Conservation (phyloP, 2,329 filamentous ascomycete species). For the Cladophialophora carrionii region DNA sequence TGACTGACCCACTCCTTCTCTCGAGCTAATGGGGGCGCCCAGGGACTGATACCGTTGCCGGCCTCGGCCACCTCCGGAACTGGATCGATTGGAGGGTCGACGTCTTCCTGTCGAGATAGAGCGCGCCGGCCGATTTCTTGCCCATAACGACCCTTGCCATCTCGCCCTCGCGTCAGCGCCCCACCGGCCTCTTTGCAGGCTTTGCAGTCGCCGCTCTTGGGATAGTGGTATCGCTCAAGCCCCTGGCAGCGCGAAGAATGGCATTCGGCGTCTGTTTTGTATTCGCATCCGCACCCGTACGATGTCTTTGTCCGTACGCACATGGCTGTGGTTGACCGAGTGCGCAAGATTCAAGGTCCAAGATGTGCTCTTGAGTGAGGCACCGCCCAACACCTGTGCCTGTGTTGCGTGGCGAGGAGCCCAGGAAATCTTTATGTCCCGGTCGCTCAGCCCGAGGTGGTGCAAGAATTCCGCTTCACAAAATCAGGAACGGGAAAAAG, state of each 20-base stretch:
- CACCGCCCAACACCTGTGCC: constrained; percentile 20
- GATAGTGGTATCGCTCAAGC: constrained; percentile 34
- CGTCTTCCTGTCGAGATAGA: constrained; percentile 13
- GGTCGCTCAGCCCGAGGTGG: constrained; percentile 13
- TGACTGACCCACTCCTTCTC: constrained; percentile 38
- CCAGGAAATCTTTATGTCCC: constrained; percentile 25
- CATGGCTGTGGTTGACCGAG: constrained; percentile 28
- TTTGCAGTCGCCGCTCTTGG: constrained; percentile 33
- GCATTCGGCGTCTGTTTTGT: constrained; percentile 35
- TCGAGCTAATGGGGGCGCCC: constrained; percentile 24
- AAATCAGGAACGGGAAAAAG: constrained; percentile 18
- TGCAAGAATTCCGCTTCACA: constrained; percentile 21
- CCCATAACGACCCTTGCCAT: constrained; percentile 37
- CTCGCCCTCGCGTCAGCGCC: constrained; percentile 34
- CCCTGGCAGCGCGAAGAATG: constrained; percentile 27
- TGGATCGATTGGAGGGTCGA: constrained; percentile 15
- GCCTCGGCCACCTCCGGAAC: constrained; percentile 17
- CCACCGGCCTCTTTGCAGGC: constrained; percentile 35
- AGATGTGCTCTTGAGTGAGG: constrained; percentile 12
- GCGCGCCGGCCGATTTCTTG: constrained; percentile 26
- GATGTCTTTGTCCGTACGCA: constrained; percentile 38
- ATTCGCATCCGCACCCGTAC: constrained; percentile 38
- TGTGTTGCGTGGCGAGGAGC: constrained; percentile 24
- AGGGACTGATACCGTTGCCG: constrained; percentile 29
- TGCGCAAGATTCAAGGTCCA: constrained; percentile 4